Evolutionary conservation across 2,329 filamentous ascomycete species (phyloP).

Genomic region (Claviceps spartinae): DNA sequence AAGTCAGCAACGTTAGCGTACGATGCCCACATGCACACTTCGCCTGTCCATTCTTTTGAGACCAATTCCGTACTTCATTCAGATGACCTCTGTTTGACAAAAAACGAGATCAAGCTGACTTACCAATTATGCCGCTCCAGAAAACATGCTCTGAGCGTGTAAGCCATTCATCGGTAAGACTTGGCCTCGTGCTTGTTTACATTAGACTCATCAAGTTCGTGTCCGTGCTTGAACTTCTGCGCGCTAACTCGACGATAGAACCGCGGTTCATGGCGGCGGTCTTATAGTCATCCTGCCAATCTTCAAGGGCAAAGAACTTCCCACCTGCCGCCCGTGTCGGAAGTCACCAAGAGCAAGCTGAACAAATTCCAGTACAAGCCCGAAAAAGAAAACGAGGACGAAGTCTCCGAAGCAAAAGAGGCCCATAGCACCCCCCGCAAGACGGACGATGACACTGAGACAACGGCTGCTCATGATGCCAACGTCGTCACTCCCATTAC

Average conservation of each 20-base stretch:
- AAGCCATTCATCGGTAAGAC: slow-evolving; percentile 20
- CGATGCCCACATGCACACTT: slow-evolving; percentile 1
- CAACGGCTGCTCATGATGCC: background rate
- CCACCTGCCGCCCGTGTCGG: slow-evolving; percentile 37
- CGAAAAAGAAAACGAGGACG: slow-evolving; percentile 9
- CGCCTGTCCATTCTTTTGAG: background rate
- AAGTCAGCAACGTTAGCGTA: slow-evolving; percentile 1
- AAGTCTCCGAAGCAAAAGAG: slow-evolving; percentile 6
- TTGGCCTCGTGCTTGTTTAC: background rate
- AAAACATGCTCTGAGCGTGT: slow-evolving; percentile 27
- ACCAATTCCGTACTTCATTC: background rate
- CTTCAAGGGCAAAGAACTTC: slow-evolving; percentile 21
- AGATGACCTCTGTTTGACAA: slow-evolving; percentile 7
- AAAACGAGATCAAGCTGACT: slow-evolving; percentile 1
- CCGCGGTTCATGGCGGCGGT: slow-evolving; percentile 38
- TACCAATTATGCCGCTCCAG: slow-evolving; percentile 23
- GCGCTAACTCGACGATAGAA: slow-evolving; percentile 14
- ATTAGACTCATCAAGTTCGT: background rate
- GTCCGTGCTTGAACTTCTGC: background rate
- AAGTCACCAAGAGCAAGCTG: slow-evolving; percentile 47
- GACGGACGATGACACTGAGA: slow-evolving; percentile 10
- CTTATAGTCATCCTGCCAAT: slow-evolving; percentile 35
- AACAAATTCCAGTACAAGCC: slow-evolving; percentile 37
- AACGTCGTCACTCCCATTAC: slow-evolving; percentile 31
- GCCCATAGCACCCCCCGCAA: slow-evolving; percentile 1